Evolutionary conservation across 768 basidiomycete genomes (phyloP).

Genomic region (Boletus tylopilopsis): DNA sequence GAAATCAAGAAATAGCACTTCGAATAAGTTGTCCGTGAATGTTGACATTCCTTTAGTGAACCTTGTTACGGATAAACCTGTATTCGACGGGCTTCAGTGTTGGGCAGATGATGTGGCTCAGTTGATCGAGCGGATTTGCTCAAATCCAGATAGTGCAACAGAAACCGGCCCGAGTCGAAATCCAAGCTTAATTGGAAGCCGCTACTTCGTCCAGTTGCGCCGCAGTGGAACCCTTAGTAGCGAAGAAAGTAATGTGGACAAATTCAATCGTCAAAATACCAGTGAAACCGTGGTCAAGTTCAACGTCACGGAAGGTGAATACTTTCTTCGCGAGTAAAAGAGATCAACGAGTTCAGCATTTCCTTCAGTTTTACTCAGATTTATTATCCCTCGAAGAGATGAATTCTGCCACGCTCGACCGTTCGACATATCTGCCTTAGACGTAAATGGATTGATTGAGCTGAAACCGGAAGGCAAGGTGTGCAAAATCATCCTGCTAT

Average conservation of each 20-base stretch:
- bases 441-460: constrained; percentile 62
- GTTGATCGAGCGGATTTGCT: constrained; percentile 48
- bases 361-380: constrained; percentile 35
- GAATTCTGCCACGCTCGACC: constrained; percentile 34
- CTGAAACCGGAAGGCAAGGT: constrained; percentile 72
- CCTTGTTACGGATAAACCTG: constrained; percentile 55
- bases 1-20: neutral
- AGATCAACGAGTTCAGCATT: neutral
- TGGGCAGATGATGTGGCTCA: constrained; percentile 87
- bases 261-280: constrained; percentile 15
- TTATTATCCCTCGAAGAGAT: constrained; percentile 48
- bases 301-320: constrained; percentile 41
- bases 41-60: constrained; percentile 61
- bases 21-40: constrained; percentile 15
- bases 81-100: constrained; percentile 77
- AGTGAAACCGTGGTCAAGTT: constrained; percentile 51
- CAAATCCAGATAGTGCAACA: constrained; percentile 17
- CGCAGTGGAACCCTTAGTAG: constrained; percentile 38
- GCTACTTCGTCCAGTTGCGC: constrained; percentile 56
- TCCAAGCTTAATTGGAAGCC: constrained; percentile 73
- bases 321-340: neutral
- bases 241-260: constrained; percentile 36
- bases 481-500: constrained; percentile 8
- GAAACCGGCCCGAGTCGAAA: constrained; percentile 44
- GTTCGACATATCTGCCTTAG: constrained; percentile 57